phyloP scores from a whole-genome alignment of 2,329 filamentous ascomycete genomes.

The Botrytis aclada region DNA sequence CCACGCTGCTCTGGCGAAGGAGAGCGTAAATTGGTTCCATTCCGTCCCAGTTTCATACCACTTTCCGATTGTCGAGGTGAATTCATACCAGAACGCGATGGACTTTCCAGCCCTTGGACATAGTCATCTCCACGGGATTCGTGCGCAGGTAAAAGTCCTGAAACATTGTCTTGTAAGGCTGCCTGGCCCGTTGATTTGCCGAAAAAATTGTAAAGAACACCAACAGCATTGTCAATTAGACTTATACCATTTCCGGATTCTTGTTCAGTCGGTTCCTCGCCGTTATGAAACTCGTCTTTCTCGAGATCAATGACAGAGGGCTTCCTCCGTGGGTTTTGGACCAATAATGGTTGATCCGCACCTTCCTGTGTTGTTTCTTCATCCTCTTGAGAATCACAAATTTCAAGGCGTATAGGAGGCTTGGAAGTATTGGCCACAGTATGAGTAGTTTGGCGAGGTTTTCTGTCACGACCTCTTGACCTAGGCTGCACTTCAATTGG shows the following conservation, averaged over 20 bases:
- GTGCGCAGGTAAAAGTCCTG: too few relatives aligned
- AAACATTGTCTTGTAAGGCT: background rate
- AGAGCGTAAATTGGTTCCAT: background rate
- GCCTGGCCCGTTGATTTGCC: background rate
- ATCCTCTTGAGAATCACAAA: slow-evolving; percentile 1
- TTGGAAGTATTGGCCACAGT: background rate
- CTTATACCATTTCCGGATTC: background rate
- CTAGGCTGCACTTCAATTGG: background rate
- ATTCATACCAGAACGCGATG: background rate
- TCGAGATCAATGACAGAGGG: background rate
- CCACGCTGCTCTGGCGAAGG: background rate
- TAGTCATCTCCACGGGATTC: background rate
- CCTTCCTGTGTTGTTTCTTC: slow-evolving; percentile 3
- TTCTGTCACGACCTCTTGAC: background rate
- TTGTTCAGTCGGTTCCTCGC: background rate
- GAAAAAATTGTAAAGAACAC: background rate
- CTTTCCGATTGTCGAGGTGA: background rate
- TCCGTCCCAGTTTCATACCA: background rate
- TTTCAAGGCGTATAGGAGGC: background rate
- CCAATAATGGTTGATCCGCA: background rate
- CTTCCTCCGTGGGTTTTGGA: background rate
- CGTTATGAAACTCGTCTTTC: background rate
- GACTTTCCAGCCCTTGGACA: background rate
- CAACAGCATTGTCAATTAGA: background rate
- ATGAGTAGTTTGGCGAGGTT: background rate